Percentiles rank a stretch among this genome's conserved stretches.
These are phyloP conservation scores for Sporothrix pallida DNA, from an alignment of 2,329 filamentous ascomycete species.

Conservation along the genomic window DNA sequence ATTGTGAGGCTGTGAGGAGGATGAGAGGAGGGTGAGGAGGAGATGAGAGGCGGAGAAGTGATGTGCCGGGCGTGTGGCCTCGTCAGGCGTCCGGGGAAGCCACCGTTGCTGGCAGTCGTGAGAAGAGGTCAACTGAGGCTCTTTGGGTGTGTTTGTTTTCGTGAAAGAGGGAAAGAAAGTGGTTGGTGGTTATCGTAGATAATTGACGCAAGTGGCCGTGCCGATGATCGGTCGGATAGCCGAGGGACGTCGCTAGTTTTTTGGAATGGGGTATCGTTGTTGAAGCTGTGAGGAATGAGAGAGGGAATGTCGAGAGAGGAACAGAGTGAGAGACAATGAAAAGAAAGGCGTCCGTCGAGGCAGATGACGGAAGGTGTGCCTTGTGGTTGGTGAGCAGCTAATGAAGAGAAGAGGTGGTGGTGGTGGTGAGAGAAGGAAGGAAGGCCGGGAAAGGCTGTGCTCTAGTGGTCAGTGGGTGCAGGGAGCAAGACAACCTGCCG, in stretches of 20 bases:
- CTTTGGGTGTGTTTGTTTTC: neutral
- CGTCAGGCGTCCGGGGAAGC: conserved; percentile 21
- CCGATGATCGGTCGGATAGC: conserved; percentile 3
- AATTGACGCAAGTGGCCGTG: conserved; percentile 4
- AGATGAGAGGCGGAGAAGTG: neutral
- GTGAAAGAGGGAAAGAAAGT: neutral
- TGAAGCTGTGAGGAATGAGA: neutral
- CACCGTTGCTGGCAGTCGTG: neutral
- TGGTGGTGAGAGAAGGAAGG: neutral
- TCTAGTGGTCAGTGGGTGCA: conserved; percentile 3
- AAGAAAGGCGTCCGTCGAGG: neutral
- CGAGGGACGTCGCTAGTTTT: neutral
- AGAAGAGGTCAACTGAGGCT: neutral
- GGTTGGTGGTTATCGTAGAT: neutral
- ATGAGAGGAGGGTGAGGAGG: neutral
- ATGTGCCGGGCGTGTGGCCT: neutral
- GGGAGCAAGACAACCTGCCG: conserved; percentile 10
- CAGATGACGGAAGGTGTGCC: neutral
- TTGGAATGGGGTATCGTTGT: neutral
- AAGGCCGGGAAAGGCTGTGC: conserved; percentile 25
- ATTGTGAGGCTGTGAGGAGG: conserved; percentile 20
- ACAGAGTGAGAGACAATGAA: neutral
- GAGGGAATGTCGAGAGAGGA: neutral
- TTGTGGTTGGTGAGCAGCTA: conserved; percentile 1
- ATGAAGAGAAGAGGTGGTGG: no score